A percentile compares a stretch with the other conserved stretches of the same genome.
Conservation (phyloP, 108 stramenopile genomes). For the Mayamaea pseudoterrestris region DNA sequence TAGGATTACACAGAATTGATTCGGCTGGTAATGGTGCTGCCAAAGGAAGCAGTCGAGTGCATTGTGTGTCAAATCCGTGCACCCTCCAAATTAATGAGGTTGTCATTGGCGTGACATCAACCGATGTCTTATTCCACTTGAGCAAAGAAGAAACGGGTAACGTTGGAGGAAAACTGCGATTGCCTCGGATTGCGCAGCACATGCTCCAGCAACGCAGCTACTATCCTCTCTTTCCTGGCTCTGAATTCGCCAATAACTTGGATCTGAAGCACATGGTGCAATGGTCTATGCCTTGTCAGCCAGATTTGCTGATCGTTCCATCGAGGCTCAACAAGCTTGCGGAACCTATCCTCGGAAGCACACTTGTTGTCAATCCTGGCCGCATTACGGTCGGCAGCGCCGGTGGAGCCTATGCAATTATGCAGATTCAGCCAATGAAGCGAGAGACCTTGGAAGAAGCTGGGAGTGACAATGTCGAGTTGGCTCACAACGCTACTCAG, state of each 20-base stretch:
- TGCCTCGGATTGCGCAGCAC: constrained; percentile 83
- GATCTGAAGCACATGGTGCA: constrained; percentile 67
- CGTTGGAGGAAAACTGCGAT: constrained; percentile 43
- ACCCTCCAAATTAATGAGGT: constrained; percentile 82
- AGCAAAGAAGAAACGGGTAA: constrained; percentile 71
- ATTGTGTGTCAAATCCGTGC: constrained; percentile 85
- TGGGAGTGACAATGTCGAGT: constrained; percentile 22
- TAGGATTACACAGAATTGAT: constrained; percentile 36
- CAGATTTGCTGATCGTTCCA: constrained; percentile 88
- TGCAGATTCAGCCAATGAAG: constrained; percentile 71
- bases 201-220: constrained; percentile 86
- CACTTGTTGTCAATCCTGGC: constrained; percentile 83
- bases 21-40: constrained; percentile 11
- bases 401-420: constrained; percentile 86
- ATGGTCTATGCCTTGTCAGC: constrained; percentile 70
- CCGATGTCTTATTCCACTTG: constrained; percentile 81
- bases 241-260: constrained; percentile 45
- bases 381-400: constrained; percentile 65
- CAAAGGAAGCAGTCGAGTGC: constrained; percentile 35
- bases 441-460: constrained; percentile 36
- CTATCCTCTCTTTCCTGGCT: constrained; percentile 88
- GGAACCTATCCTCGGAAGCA: constrained; percentile 33
- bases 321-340: constrained; percentile 84
- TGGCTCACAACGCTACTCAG: constrained; percentile 33
- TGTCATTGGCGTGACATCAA: constrained; percentile 75